Percentiles rank a stretch among this genome's conserved stretches.
These are phyloP conservation scores for Monosporascus sp. DNA, from an alignment of 2,329 filamentous ascomycete genomes.

Conservation along the genomic window DNA sequence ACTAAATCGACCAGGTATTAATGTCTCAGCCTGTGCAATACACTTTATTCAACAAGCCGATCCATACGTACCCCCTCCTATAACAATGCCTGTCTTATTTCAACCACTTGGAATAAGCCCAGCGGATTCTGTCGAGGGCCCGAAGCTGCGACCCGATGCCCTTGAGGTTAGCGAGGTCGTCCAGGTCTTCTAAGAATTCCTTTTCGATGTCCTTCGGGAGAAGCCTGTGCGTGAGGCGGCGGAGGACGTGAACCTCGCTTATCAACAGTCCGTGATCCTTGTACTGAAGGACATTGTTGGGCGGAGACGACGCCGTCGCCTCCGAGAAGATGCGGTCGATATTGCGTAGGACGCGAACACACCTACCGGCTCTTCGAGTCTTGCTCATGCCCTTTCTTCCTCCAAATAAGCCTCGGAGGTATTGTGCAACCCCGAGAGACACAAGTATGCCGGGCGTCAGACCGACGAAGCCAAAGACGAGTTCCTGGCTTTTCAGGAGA, in stretches of 20 bases:
- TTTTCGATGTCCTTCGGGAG: conserved; percentile 71
- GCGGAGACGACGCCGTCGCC: conserved; percentile 61
- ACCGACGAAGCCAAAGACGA: conserved; percentile 96
- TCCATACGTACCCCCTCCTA: not conserved
- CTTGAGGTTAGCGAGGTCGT: conserved; percentile 78
- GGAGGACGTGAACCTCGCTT: conserved; percentile 82
- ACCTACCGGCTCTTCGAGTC: conserved; percentile 62
- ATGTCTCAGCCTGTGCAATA: no score
- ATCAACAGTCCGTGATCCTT: conserved; percentile 88
- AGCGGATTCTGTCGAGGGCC: conserved; percentile 78
- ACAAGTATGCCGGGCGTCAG: conserved; percentile 91
- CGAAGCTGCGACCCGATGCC: conserved; percentile 74
- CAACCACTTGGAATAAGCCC: conserved; percentile 82
- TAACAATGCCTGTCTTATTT: conserved; percentile 14
- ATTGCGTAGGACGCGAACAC: conserved; percentile 76
- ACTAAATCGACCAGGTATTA: no score
- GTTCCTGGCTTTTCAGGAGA: conserved; percentile 89
- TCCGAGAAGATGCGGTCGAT: conserved; percentile 76
- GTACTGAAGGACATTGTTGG: conserved; percentile 75
- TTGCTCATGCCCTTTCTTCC: conserved; percentile 64
- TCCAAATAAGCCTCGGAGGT: conserved; percentile 65
- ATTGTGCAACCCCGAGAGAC: conserved; percentile 67
- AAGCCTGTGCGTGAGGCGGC: conserved; percentile 60
- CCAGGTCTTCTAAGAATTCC: conserved; percentile 85
- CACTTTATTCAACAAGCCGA: no score